These are phyloP conservation scores for Starmerella floris DNA, from an alignment of 805 yeast species.

Conservation along the genomic window DNA sequence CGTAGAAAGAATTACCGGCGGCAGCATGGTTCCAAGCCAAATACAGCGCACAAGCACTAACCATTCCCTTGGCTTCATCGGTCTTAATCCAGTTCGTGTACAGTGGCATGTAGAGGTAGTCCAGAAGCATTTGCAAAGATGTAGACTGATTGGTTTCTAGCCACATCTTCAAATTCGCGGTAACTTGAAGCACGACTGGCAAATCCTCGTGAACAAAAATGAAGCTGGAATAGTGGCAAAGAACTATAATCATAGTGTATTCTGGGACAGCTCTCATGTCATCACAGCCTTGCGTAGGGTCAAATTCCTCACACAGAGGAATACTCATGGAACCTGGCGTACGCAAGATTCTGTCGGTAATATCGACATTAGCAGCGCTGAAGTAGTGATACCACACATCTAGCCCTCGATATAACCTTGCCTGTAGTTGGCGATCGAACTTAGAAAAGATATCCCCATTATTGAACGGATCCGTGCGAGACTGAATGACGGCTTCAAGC, in stretches of 20 bases:
- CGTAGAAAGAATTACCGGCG: conserved; percentile 14
- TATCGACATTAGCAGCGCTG: conserved; percentile 21
- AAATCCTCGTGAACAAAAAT: conserved; percentile 25
- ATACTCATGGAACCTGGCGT: conserved; percentile 16
- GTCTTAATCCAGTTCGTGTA: conserved; percentile 23
- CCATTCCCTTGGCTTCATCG: conserved; percentile 23
- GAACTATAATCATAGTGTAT: conserved; percentile 21
- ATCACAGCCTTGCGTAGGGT: conserved; percentile 11
- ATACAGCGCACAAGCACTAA: conserved; percentile 21
- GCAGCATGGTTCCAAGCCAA: conserved; percentile 22
- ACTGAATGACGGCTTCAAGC: conserved; percentile 14
- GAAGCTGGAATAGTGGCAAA: conserved; percentile 24
- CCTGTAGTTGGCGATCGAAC: conserved; percentile 21
- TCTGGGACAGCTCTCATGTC: conserved; percentile 17
- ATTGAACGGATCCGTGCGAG: conserved; percentile 1
- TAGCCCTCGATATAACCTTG: conserved; percentile 24
- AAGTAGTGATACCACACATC: conserved; percentile 25
- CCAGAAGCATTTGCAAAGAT: conserved; percentile 14
- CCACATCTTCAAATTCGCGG: conserved; percentile 21
- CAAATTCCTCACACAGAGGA: conserved; percentile 16
- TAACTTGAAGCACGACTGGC: conserved; percentile 23
- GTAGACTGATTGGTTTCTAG: conserved; percentile 8
- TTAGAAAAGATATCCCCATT: conserved; percentile 8
- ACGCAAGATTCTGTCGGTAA: conserved; percentile 21
- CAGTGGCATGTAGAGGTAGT: conserved; percentile 22